Base-by-base conservation (phyloP, 176 grass and related monocot species). In the Musa schizocarpa region DNA sequence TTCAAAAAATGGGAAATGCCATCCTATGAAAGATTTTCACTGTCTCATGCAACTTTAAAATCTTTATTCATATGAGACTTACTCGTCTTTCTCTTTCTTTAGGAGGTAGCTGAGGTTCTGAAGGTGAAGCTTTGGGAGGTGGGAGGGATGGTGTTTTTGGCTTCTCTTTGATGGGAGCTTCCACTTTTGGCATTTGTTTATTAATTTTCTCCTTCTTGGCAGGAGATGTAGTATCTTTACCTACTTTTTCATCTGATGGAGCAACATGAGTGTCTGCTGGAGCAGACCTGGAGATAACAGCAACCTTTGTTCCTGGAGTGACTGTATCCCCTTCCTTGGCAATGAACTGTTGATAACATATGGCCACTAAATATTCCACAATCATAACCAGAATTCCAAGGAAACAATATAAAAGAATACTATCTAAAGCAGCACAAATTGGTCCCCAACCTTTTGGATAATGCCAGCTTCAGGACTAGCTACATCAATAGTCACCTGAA, bases 401-500 rank as follows among this genome's bases (percentile, higher is more conserved):
- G 49, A 79, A 49, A 53, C 43, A 84, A 17, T 29, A 24, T 3
- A 72, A 9, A 80, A 26, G 52, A 23, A 10, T 55, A 56, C 14
- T 25, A 56, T 9, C 13, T 27, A 16, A 74, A 74, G 22, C 13
- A 55, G 14, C 19, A 74, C 10, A 43, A 7, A 7, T 16, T 27
- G 13, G 19, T 16, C 22, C 48, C 53, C 77, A 73, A 99, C 95
- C 95, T 92, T 99, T 78, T 91, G 81, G 75, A 99, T 89, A 69
- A 99, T 78, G 73, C 95, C 95, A 84, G 84, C 66, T 78, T 91
- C 82, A 69, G 95, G 95, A 83, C 95, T 99, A 72, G 85, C 72
- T 22, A 99, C 88, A 81, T 99, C 95, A 65, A 99, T 99, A 11
- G 95, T 99, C 75, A 99, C 94, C 94, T 98, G 80, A 34, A 87